Evolutionary conservation across 257 asterid genomes (phyloP), one percentile per base, ranked within the genome.

Genomic region (Ehretia macrophylla): DNA sequence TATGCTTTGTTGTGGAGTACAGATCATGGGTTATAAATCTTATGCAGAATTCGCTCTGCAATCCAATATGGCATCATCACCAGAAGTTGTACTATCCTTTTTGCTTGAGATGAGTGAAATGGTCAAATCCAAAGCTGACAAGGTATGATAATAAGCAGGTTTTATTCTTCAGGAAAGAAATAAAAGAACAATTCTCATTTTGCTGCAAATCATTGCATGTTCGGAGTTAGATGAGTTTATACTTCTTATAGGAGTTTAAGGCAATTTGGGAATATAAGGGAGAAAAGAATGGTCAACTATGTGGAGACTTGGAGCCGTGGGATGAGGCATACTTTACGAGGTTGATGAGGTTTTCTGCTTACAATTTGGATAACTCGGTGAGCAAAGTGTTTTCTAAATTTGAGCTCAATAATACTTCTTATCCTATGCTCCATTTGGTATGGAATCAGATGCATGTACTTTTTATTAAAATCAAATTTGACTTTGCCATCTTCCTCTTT

Each of bases 281-380:
- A 72, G 80, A 65, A 49, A 81, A 57, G 58, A 50, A 22, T 58
- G 82, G 81, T 38, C 77, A 64, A 57, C 67, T 63, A 32, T 65
- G 62, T 65, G 85, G 72, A 61, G 89, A 80, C 68, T 75, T 92
- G 79, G 89, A 88, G 70, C 97, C 99, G 10, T 92, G 99, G 99
- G 99, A 92, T 69, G 97, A 86, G 83, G 73, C 95, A 59, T 86
- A 88, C 74, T 86, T 67, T 71, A 79, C 99, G 0, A 72, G 88
- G 68, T 67, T 84, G 84, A 88, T 92, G 96, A 92, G 85, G 74
- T 77, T 94, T 51, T 60, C 77, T 40, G 76, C 81, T 32, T 78
- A 86, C 76, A 67, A 85, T 72, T 77, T 87, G 78, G 86, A 92
- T 73, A 78, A 73, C 81, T 77, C 80, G 81, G 99, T 88, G 77